A percentile compares a stretch with the other conserved stretches of the same genome.
Evolutionary conservation across 495 filamentous ascomycete species (phyloP).

Genomic region (Aspergillus incahuasiensis): DNA sequence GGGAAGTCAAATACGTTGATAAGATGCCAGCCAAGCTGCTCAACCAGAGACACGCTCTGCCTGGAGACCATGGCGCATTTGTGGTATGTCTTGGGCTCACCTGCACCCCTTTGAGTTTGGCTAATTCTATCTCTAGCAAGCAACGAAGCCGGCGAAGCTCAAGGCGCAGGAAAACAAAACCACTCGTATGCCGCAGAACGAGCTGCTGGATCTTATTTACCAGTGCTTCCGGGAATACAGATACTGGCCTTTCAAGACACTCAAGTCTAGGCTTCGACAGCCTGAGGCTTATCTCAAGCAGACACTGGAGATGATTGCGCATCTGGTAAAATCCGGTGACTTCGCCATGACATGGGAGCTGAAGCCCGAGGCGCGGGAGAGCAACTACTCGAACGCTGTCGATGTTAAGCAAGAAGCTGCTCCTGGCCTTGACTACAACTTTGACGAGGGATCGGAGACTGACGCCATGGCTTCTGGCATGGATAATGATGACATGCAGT

Average conservation of each 20-base stretch:
- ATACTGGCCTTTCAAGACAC: slow-evolving; percentile 84
- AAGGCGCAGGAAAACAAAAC: slow-evolving; percentile 69
- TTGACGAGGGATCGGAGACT: slow-evolving; percentile 43
- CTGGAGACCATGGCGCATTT: slow-evolving; percentile 34
- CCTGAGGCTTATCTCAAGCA: slow-evolving; percentile 90
- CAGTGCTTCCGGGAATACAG: slow-evolving; percentile 72
- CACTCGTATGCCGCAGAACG: slow-evolving; percentile 78
- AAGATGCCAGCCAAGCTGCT: slow-evolving; percentile 36
- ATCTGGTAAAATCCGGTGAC: slow-evolving; percentile 69
- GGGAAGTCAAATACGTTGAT: slow-evolving; percentile 41
- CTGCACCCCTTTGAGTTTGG: background rate
- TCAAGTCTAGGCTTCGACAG: slow-evolving; percentile 69
- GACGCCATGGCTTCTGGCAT: slow-evolving; percentile 41
- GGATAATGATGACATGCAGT: slow-evolving; percentile 68
- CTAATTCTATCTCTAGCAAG: slow-evolving; percentile 29
- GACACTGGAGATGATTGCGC: slow-evolving; percentile 74
- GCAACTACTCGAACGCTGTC: slow-evolving; percentile 44
- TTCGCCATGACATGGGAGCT: slow-evolving; percentile 83
- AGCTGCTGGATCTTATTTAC: slow-evolving; percentile 80
- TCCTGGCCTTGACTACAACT: slow-evolving; percentile 37
- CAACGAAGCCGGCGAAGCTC: slow-evolving; percentile 33
- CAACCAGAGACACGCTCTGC: slow-evolving; percentile 34
- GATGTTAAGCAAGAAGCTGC: slow-evolving; percentile 44
- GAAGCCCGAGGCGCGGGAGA: slow-evolving; percentile 63
- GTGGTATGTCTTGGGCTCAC: slow-evolving; percentile 31